Conservation (phyloP, 2,329 filamentous ascomycete genomes). For the Cytospora mali region DNA sequence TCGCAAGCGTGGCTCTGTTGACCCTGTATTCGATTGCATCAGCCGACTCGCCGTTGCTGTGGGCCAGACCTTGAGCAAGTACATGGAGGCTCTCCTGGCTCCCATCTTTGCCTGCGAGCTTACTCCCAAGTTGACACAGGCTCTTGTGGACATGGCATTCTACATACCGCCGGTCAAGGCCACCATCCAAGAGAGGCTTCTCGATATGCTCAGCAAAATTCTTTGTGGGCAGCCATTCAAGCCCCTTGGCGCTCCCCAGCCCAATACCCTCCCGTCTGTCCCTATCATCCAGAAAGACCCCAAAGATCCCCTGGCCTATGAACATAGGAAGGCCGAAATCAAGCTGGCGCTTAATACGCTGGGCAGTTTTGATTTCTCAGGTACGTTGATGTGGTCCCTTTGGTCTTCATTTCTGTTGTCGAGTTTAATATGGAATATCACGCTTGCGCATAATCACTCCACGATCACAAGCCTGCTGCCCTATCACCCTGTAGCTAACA, state of each 20-base stretch:
- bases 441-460: too few relatives aligned
- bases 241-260: conserved; percentile 84
- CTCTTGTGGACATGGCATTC: conserved; percentile 96
- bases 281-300: conserved; percentile 86
- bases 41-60: conserved; percentile 95
- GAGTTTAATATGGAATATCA: not conserved
- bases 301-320: conserved; percentile 80
- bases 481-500: conserved; percentile 7
- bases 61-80: conserved; percentile 95
- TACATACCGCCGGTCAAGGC: conserved; percentile 95
- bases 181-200: conserved; percentile 87
- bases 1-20: conserved; percentile 63
- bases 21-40: conserved; percentile 95
- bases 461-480: not conserved
- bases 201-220: conserved; percentile 94
- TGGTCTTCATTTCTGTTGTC: not conserved
- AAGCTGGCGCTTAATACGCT: conserved; percentile 92
- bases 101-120: conserved; percentile 97
- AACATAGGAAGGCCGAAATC: conserved; percentile 81
- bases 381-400: conserved; percentile 36
- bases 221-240: conserved; percentile 91
- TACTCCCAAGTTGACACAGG: conserved; percentile 90
- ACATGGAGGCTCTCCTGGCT: conserved; percentile 93
- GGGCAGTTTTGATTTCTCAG: conserved; percentile 95
- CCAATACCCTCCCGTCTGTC: conserved; percentile 77